Base-by-base conservation (phyloP, 2,329 filamentous ascomycete genomes). In the Pyricularia sp. region DNA sequence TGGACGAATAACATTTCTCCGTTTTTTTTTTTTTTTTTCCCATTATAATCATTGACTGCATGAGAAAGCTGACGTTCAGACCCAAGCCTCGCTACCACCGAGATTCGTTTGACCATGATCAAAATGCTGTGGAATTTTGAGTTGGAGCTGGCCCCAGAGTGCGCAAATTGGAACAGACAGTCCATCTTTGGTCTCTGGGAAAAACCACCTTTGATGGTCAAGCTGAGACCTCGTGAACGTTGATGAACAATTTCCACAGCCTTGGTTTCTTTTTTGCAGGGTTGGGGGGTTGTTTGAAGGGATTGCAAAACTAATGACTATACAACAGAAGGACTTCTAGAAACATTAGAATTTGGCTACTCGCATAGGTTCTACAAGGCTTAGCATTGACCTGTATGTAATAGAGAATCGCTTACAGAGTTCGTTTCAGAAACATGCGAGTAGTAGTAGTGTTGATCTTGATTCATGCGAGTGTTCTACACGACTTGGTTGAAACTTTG, bases 111-210 rank as follows among this genome's bases (percentile, higher is more conserved):
- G 5, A 78, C 82, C 49, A 69, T 84, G 7, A 76, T 78, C 0
- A 76, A 75, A 2, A 68, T 83, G 5, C 67, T 84, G 0, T 83
- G 75, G 70, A 79, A 78, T 62, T 84, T 82, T 68, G 80, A 83
- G 65, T 65, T 82, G 66, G 69, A 71, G 53, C 70, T 81, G 31
- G 73, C 72, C 0, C 70, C 77, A 4, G 73, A 76, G n/a, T 72
- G 72, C 35, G 35, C 68, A 3, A 66, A 72, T 33, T 81, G 79
- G 79, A 31, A 24, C 30, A 22, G 60, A 16, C 62, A 64, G 19
- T 22, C 44, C 19, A 12, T 60, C 2, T 60, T 59, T 33, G 53
- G 44, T 24, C 53, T 64, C 1, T 65, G 64, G 64, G 33, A 65
- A 8, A 65, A 65, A 33, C 64, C 64, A 28, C 35, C 57, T 24